Evolutionary conservation across 495 filamentous ascomycete species (phyloP).

Genomic region (Aspergillus ellipticus): DNA sequence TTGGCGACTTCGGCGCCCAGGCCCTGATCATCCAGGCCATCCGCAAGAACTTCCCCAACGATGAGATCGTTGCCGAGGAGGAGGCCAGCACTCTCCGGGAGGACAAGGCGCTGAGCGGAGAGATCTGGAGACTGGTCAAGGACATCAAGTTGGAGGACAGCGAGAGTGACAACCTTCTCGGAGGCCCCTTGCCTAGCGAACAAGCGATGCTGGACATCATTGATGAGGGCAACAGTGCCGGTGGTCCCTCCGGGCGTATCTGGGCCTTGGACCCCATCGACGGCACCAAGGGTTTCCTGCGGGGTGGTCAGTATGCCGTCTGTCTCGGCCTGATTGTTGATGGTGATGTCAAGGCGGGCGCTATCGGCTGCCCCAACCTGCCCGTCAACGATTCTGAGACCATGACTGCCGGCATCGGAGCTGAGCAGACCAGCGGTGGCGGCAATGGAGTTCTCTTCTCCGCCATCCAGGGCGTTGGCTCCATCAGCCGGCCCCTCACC

Average conservation of each 20-base stretch:
- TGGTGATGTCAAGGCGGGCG: conserved; percentile 91
- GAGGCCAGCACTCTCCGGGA: conserved; percentile 74
- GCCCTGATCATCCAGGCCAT: conserved; percentile 91
- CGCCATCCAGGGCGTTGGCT: conserved; percentile 71
- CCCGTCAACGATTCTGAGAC: conserved; percentile 73
- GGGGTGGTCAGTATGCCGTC: conserved; percentile 97
- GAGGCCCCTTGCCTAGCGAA: conserved; percentile 64
- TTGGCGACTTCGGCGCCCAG: conserved; percentile 97
- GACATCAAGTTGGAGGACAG: conserved; percentile 67
- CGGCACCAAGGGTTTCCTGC: conserved; percentile 93
- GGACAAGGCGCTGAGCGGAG: conserved; percentile 59
- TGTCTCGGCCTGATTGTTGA: conserved; percentile 89
- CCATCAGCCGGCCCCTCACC: conserved; percentile 67
- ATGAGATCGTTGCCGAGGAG: conserved; percentile 93
- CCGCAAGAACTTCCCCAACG: conserved; percentile 79
- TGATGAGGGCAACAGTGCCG: conserved; percentile 75
- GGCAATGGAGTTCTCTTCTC: conserved; percentile 80
- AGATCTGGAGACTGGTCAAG: conserved; percentile 81
- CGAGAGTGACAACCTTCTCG: conserved; percentile 61
- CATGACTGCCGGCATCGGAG: conserved; percentile 62
- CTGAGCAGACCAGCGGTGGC: conserved; percentile 61
- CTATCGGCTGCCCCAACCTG: conserved; percentile 91
- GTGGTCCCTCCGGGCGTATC: conserved; percentile 77
- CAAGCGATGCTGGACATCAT: conserved; percentile 82
- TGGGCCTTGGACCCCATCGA: conserved; percentile 98